Evolutionary conservation across 495 filamentous ascomycete species (phyloP).

Genomic region (Pyrenula aspistea): DNA sequence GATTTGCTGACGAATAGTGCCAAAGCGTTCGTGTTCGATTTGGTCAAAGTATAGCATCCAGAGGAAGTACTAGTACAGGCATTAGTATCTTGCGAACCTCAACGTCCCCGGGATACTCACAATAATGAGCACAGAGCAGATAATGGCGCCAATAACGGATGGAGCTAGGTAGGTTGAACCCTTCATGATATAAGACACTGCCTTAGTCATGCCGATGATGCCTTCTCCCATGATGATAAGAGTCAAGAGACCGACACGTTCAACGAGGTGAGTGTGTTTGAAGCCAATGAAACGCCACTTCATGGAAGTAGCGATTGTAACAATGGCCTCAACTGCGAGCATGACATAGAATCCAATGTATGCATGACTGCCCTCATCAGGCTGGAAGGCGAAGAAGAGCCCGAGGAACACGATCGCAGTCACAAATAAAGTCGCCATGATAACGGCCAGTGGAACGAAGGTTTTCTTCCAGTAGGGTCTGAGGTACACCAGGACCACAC

Average conservation of each 20-base stretch:
- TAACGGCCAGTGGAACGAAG: background rate
- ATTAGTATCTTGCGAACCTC: background rate
- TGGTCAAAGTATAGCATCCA: constrained; percentile 65
- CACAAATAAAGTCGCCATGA: background rate
- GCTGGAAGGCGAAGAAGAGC: constrained; percentile 23
- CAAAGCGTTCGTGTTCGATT: constrained; percentile 21
- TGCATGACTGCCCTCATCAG: constrained; percentile 16
- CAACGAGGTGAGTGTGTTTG: constrained; percentile 52
- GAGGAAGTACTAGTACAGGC: constrained; percentile 40
- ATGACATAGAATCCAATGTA: constrained; percentile 50
- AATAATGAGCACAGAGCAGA: constrained; percentile 21
- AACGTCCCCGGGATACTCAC: constrained; percentile 4
- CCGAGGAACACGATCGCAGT: background rate
- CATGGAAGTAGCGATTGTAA: constrained; percentile 42
- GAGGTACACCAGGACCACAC: constrained; percentile 7
- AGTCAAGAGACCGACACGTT: constrained; percentile 54
- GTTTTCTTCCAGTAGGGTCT: background rate
- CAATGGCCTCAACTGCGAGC: constrained; percentile 38
- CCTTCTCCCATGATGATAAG: constrained; percentile 62
- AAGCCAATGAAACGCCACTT: constrained; percentile 45
- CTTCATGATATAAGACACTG: constrained; percentile 36
- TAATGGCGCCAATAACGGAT: constrained; percentile 30
- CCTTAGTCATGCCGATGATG: constrained; percentile 38
- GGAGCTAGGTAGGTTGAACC: constrained; percentile 36
- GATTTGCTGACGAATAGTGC: constrained; percentile 43